A percentile compares a stretch with the other conserved stretches of the same genome.
These are phyloP conservation scores for Phytophthora palmivora DNA, from an alignment of 352 stramenopile genomes.

Conservation along the genomic window DNA sequence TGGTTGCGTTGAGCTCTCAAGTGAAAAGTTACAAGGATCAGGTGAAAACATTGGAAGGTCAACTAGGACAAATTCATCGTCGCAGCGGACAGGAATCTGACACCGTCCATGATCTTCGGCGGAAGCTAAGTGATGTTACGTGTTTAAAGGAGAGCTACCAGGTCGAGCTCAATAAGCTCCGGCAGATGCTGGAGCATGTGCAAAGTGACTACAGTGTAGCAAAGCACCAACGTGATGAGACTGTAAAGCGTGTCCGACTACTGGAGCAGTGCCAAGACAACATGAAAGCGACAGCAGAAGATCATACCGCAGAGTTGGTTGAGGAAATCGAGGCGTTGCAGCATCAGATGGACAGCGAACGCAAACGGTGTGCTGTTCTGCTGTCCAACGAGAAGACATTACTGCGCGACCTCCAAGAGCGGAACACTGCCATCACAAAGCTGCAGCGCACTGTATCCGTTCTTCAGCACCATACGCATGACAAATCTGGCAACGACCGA, in stretches of 20 bases:
- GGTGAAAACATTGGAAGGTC: constrained; percentile 47
- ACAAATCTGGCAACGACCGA: constrained; percentile 23
- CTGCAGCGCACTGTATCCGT: constrained; percentile 53
- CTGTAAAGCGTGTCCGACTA: constrained; percentile 58
- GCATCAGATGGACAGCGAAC: constrained; percentile 69
- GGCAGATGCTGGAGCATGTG: constrained; percentile 43
- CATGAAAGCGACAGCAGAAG: constrained; percentile 68
- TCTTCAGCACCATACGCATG: constrained; percentile 40
- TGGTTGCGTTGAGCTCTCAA: constrained; percentile 63
- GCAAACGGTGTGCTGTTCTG: constrained; percentile 68
- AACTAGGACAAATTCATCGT: constrained; percentile 42
- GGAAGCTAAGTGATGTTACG: constrained; percentile 46
- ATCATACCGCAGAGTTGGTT: constrained; percentile 67
- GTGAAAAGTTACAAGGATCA: constrained; percentile 75
- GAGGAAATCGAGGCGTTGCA: constrained; percentile 77
- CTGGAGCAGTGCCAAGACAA: constrained; percentile 70
- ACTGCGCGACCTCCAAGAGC: constrained; percentile 74
- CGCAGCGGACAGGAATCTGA: constrained; percentile 38
- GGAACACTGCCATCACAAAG: constrained; percentile 58
- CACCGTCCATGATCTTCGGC: constrained; percentile 46
- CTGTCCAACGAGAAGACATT: constrained; percentile 75
- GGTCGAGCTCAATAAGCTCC: constrained; percentile 55
- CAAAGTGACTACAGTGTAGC: constrained; percentile 52
- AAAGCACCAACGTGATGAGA: constrained; percentile 65
- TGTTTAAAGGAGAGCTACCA: constrained; percentile 67